phyloP scores from a whole-genome alignment of 345 rosid genomes.

The Citrus australasica region DNA sequence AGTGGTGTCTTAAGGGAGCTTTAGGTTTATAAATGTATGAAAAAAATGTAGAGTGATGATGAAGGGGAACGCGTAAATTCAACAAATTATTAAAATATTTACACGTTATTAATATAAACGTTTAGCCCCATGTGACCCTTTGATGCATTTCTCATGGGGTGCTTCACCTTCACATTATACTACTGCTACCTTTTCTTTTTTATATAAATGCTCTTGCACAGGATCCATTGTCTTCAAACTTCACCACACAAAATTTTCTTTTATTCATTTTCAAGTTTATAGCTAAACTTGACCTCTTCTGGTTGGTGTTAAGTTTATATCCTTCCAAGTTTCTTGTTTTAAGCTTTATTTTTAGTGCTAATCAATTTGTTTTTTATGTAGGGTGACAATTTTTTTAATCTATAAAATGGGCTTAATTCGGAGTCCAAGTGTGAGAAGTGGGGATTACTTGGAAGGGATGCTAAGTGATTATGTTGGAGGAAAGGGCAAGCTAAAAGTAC shows the following conservation, averaged over 20 bases:
- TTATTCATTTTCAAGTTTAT: neutral
- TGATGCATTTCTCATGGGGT: slow-evolving; percentile 51
- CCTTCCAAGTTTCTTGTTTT: neutral
- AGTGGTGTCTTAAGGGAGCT: slow-evolving; percentile 22
- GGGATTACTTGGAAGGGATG: slow-evolving; percentile 76
- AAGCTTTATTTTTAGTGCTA: neutral
- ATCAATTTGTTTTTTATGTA: slow-evolving; percentile 5
- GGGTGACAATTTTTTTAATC: slow-evolving; percentile 19
- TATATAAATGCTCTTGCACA: slow-evolving; percentile 32
- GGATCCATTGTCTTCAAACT: slow-evolving; percentile 29
- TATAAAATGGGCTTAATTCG: slow-evolving; percentile 62
- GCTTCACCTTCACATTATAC: slow-evolving; percentile 39
- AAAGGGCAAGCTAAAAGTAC: slow-evolving; percentile 36
- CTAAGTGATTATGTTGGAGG: slow-evolving; percentile 58
- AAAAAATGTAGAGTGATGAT: neutral
- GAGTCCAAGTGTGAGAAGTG: slow-evolving; percentile 50
- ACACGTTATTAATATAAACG: slow-evolving; percentile 49
- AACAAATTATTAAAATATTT: slow-evolving; percentile 2
- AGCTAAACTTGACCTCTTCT: neutral
- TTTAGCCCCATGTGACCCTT: slow-evolving; percentile 82
- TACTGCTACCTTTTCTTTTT: neutral
- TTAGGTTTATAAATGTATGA: neutral
- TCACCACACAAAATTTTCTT: slow-evolving; percentile 4
- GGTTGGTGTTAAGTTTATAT: slow-evolving; percentile 16
- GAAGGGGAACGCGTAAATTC: slow-evolving; percentile 27